These are phyloP conservation scores for Hymenoscyphus fructigenus DNA, from an alignment of 2,329 filamentous ascomycete genomes.

Conservation along the genomic window DNA sequence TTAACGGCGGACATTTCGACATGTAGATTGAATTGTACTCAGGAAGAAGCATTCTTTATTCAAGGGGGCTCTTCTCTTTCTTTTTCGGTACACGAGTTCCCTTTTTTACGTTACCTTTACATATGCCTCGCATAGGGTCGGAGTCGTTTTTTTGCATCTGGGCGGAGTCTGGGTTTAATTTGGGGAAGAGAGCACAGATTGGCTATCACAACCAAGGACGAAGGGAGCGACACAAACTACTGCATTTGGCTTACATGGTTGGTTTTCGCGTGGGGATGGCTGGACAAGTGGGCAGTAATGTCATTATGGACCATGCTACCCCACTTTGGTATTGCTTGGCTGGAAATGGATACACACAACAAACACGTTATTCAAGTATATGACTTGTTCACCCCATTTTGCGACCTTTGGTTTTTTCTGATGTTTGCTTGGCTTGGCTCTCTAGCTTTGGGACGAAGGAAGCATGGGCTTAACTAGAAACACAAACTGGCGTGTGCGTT, in stretches of 20 bases:
- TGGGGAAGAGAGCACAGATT: constrained; percentile 13
- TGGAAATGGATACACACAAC: no score
- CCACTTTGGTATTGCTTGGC: no score
- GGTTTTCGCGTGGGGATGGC: not conserved
- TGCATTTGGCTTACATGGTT: not conserved
- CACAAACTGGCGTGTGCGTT: no score
- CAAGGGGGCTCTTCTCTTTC: not conserved
- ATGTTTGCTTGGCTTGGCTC: no score
- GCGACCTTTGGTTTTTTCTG: no score
- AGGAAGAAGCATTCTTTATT: constrained; percentile 12
- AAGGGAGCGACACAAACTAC: constrained; percentile 3
- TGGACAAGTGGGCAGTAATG: no score
- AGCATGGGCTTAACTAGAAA: not conserved
- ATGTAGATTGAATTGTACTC: constrained; percentile 45
- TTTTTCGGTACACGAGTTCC: constrained; percentile 22
- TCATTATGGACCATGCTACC: no score
- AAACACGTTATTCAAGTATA: not conserved
- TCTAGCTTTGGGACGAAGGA: not conserved
- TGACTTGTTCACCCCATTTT: no score
- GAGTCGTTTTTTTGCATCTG: constrained; percentile 30
- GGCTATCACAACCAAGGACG: constrained; percentile 13
- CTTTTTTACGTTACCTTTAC: constrained; percentile 21
- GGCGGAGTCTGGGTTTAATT: constrained; percentile 26
- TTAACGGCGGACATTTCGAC: constrained; percentile 63
- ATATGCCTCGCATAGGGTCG: constrained; percentile 30